Evolutionary conservation across 768 basidiomycete genomes (phyloP).

Genomic region (Crassisporium funariophilum): DNA sequence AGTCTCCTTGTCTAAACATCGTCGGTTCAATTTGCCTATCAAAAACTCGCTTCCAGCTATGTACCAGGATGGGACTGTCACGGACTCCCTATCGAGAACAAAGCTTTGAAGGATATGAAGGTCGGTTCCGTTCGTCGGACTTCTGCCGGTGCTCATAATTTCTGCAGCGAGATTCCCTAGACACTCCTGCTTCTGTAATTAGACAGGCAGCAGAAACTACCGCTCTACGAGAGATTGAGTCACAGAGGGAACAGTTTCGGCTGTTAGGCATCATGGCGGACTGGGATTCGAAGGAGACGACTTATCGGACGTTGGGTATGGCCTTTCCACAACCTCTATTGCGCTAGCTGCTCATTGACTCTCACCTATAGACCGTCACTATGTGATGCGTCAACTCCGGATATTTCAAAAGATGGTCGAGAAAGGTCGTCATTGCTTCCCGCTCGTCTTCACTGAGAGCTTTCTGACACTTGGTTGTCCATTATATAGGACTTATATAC

Average conservation of each 20-base stretch:
- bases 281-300: constrained; percentile 64
- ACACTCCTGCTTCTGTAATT: constrained; percentile 59
- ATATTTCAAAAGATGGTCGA: constrained; percentile 89
- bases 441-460: background rate
- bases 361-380: constrained; percentile 65
- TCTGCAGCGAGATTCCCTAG: constrained; percentile 55
- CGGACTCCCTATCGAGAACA: constrained; percentile 95
- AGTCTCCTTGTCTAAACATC: constrained; percentile 25
- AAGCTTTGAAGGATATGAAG: constrained; percentile 77
- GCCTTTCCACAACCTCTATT: background rate
- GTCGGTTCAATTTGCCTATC: background rate
- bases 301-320: constrained; percentile 86
- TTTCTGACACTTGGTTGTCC: background rate
- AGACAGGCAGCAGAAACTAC: constrained; percentile 71
- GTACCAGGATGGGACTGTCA: constrained; percentile 98
- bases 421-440: constrained; percentile 50
- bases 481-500: constrained; percentile 69
- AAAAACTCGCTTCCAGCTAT: constrained; percentile 56
- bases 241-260: constrained; percentile 79
- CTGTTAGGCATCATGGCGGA: constrained; percentile 91
- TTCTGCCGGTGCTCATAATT: constrained; percentile 5
- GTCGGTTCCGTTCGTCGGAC: constrained; percentile 38
- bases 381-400: constrained; percentile 84
- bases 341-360: background rate
- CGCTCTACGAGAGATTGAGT: constrained; percentile 71